A percentile compares a stretch with the other conserved stretches of the same genome.
phyloP scores from a whole-genome alignment of 495 filamentous ascomycete species.

The Xylaria grammica region DNA sequence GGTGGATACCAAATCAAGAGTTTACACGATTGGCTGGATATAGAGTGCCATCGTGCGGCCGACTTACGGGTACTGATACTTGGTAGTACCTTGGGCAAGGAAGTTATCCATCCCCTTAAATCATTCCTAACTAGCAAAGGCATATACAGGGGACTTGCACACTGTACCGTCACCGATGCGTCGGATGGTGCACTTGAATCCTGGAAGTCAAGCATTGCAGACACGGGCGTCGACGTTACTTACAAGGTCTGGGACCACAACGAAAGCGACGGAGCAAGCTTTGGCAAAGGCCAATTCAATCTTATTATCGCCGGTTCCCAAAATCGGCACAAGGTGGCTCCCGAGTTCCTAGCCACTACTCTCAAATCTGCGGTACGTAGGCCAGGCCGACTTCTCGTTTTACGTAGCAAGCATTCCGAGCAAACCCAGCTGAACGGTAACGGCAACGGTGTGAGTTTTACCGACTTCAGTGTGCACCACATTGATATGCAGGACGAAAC shows the following conservation, averaged over 20 bases:
- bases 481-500: background rate
- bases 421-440: background rate
- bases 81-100: background rate
- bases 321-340: background rate
- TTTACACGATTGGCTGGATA: constrained; percentile 6
- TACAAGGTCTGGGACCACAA: background rate
- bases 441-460: background rate
- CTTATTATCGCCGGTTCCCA: background rate
- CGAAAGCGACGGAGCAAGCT: background rate
- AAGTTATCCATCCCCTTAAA: background rate
- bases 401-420: background rate
- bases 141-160: background rate
- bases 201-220: background rate
- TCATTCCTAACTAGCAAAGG: background rate
- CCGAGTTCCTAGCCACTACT: background rate
- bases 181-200: background rate
- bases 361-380: background rate
- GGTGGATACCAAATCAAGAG: background rate
- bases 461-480: background rate
- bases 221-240: background rate
- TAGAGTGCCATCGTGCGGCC: constrained; percentile 2
- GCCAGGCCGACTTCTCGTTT: background rate
- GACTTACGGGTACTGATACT: background rate
- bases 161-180: background rate
- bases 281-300: background rate